Percentiles rank a stretch among this genome's conserved stretches.
Evolutionary conservation across 768 basidiomycete species (phyloP).

Genomic region (Lentinula guzmanii): DNA sequence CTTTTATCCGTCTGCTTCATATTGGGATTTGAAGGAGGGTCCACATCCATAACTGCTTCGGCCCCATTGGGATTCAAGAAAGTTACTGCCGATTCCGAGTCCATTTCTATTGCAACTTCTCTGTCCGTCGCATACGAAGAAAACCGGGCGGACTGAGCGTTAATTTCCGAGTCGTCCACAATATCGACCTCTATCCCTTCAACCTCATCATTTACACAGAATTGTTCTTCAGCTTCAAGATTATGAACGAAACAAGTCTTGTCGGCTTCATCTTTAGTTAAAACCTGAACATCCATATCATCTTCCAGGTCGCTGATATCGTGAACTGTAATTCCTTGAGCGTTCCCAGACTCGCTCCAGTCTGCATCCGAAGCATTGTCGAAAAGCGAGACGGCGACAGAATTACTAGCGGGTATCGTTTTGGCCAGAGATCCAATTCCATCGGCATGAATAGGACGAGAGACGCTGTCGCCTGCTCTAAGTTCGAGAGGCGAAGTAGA

Average conservation of each 20-base stretch:
- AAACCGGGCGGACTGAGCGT: neutral
- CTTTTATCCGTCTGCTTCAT: neutral
- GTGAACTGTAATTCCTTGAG: neutral
- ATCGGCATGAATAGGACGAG: neutral
- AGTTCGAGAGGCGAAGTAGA: neutral
- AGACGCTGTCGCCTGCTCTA: neutral
- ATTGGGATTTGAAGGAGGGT: neutral
- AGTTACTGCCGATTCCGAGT: neutral
- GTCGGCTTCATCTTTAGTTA: neutral
- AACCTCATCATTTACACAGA: neutral
- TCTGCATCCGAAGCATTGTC: neutral
- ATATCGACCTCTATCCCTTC: neutral
- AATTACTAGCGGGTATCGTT: neutral
- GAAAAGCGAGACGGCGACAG: neutral
- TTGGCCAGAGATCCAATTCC: neutral
- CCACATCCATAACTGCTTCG: neutral
- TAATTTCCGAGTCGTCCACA: neutral
- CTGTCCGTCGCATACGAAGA: neutral
- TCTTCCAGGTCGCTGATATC: neutral
- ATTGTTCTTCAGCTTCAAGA: neutral
- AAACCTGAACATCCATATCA: neutral
- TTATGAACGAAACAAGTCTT: neutral
- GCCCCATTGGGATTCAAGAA: neutral
- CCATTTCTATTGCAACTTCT: neutral
- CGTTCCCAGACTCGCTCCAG: neutral